Conservation (phyloP, 805 yeast species). For the Candida fluviatilis region DNA sequence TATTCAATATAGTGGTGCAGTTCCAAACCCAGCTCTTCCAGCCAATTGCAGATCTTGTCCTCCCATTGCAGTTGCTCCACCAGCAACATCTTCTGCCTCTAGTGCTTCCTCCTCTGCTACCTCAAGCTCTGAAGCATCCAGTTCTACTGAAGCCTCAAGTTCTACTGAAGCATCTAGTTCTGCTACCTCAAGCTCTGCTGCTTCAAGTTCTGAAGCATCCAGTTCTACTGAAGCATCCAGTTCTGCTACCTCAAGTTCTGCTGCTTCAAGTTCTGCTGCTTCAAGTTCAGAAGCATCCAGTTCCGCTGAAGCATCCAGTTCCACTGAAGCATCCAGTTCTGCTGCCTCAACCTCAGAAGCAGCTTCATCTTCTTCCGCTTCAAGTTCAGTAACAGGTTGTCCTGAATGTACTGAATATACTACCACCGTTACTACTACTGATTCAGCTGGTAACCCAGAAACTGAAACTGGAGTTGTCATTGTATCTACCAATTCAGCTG, state of each 20-base stretch:
- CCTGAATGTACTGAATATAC: slow-evolving; percentile 11
- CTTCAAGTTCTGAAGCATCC: not conserved
- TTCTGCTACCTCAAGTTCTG: not conserved
- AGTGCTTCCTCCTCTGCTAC: not conserved
- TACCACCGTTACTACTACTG: slow-evolving; percentile 11
- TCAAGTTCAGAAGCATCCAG: not conserved
- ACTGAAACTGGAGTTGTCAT: slow-evolving; percentile 13
- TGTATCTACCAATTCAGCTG: slow-evolving; percentile 13
- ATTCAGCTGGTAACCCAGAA: slow-evolving; percentile 9
- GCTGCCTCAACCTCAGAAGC: not conserved
- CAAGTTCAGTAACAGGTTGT: slow-evolving; percentile 5
- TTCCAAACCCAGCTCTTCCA: slow-evolving; percentile 18
- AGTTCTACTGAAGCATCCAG: not conserved
- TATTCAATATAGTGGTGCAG: slow-evolving; percentile 13
- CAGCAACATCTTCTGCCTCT: slow-evolving; percentile 1
- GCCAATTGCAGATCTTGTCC: slow-evolving; percentile 19
- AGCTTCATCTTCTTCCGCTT: not conserved
- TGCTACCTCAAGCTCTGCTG: not conserved
- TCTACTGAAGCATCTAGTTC: not conserved
- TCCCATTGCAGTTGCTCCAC: slow-evolving; percentile 11
- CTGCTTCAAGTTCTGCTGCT: not conserved
- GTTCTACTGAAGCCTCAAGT: not conserved
- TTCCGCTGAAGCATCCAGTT: not conserved
- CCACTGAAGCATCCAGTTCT: not conserved
- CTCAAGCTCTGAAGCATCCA: too few species aligned